Base-by-base conservation (phyloP, 2,329 filamentous ascomycete genomes). In the Aspergillus sergii region DNA sequence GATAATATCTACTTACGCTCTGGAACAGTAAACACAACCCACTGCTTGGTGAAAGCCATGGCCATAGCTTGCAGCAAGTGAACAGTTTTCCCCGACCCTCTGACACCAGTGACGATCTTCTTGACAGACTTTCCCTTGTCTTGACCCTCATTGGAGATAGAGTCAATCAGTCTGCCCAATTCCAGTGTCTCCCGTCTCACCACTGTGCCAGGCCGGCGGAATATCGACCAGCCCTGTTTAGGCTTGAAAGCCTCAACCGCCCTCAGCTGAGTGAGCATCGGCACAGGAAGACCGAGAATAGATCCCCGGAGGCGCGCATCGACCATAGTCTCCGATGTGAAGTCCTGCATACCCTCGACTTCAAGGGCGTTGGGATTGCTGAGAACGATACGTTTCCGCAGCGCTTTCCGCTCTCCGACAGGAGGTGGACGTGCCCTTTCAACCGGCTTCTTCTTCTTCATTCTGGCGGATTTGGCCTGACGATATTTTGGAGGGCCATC, bases 351-450 rank as follows among this genome's bases (percentile, higher is more conserved):
- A 12, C 88, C 91, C 28, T 83, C 75, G 9, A 98, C 90, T 64
- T 90, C 87, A 43, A 97, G 82, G 57, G 95, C 95, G 80, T 97
- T 98, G 78, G 92, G 91, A 81, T 98, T 99, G 83, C 91, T 94
- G 64, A 99, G 88, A 64, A 96, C 89, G 72, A 99, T 92, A 70
- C 92, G 89, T 83, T 96, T 97, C 68, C 93, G 89, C 75, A 92
- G 84, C 32, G 92, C 91, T 80, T 93, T 96, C 69, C 94, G 88
- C 83, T 97, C 94, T 68, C 94, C 94, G 3, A 88, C 84, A 14
- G 82, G 82, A 23, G 91, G 90, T 19, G 88, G 84, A 78, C 85
- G 86, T 60, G 81, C 78, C 16, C 76, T 73, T n/a, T 81, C 79
- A n/a, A 72, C 71, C 14, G 66, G 69, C 41, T 70, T 68, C 66